Evolutionary conservation across 1,284 basidiomycete species (phyloP).

Genomic region (Xerocomus minutiporus): DNA sequence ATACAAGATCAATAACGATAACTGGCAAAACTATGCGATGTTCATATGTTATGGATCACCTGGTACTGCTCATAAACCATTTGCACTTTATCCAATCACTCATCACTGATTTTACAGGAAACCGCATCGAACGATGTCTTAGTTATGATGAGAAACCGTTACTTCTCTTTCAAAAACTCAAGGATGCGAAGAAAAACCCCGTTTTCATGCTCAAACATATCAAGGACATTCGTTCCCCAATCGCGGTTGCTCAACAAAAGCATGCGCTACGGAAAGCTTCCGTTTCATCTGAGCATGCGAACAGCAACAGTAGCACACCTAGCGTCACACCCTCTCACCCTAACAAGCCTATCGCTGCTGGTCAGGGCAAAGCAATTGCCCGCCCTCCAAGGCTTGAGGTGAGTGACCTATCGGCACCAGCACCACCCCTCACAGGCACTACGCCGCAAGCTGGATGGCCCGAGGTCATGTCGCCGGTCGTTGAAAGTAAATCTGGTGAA

Average conservation of each 20-base stretch:
- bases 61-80: conserved; percentile 45
- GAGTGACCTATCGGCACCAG: conserved; percentile 43
- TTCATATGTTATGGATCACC: conserved; percentile 96
- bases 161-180: conserved; percentile 93
- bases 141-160: conserved; percentile 98
- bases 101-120: conserved; percentile 41
- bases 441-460: conserved; percentile 69
- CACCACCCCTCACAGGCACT: conserved; percentile 46
- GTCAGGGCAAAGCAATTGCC: conserved; percentile 31
- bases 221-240: conserved; percentile 96
- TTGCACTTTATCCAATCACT: neutral
- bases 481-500: conserved; percentile 46
- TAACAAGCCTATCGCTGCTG: conserved; percentile 24
- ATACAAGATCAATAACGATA: conserved; percentile 97
- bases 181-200: conserved; percentile 95
- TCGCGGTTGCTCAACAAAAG: conserved; percentile 91
- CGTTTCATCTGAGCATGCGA: conserved; percentile 26
- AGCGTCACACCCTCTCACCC: conserved; percentile 17
- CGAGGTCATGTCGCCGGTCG: conserved; percentile 62
- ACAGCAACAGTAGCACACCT: conserved; percentile 20
- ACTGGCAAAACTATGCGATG: conserved; percentile 98
- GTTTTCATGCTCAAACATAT: conserved; percentile 99
- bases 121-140: conserved; percentile 87
- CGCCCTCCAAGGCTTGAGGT: conserved; percentile 67
- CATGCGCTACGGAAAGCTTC: conserved; percentile 79